Base-by-base conservation (phyloP, 2,329 filamentous ascomycete species). In the Colletotrichum costaricense region DNA sequence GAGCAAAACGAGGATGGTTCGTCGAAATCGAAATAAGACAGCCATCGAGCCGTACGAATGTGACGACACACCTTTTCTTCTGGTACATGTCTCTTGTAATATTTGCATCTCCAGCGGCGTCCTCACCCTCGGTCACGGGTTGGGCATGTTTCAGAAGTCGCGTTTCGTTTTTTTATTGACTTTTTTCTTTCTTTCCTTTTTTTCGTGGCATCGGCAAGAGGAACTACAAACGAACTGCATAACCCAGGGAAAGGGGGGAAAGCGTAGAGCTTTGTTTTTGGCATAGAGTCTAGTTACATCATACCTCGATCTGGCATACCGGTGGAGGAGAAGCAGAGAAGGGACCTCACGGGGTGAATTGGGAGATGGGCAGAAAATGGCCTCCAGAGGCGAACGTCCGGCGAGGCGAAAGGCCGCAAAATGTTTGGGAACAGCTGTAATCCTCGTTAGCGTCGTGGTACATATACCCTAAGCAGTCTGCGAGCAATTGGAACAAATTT, bases 1-100 rank as follows among this genome's bases (percentile, higher is more conserved):
- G 86, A 88, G 62, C 72, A 72, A 75, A 75, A 79, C 74, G 76
- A 77, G 30, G 74, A 77, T 52, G 38, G 38, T 19, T 42, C 38
- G 14, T 2, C 38, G 14, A 42, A 42, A 42, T 42, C 38, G 14
- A 42, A 42, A 19, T 42, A 42, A 19, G 38, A 79, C 57, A 7
- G 26, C 57, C 35, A 26, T 14, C 16, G 33, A 9, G 4, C 24
- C 22, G 19, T 26, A 63, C 55, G 67, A 62, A 30, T 30, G 63
- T 63, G 55, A 59, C 69, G 64, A 65, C 33, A 54, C n/a, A 55
- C 6, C 26, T 63, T 56, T 16, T 55, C 35, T 33, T 67, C 70
- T 67, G 24, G 57, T 54, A 42, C 56, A 54, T 66, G 52, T 75
- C 38, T 63, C 42, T 64, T 38, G 66, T 64, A 26, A 63, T 67